Evolutionary conservation across 176 grass and related monocot species (phyloP).

Genomic region (Bolboschoenus planiculmis): DNA sequence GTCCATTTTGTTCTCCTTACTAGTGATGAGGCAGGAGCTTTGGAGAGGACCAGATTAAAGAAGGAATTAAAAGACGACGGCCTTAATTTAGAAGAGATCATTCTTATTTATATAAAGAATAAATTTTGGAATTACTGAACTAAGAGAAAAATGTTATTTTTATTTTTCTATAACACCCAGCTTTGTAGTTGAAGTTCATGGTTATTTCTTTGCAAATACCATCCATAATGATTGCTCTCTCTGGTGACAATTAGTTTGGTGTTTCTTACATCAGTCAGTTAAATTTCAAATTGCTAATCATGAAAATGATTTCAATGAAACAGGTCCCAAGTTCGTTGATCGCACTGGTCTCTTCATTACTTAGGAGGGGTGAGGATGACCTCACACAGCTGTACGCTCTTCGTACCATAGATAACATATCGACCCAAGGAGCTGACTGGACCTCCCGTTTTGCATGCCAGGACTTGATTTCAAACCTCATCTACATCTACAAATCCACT

Average conservation of each 20-base stretch:
- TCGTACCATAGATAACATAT: constrained; percentile 94
- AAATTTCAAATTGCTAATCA: neutral
- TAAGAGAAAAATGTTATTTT: neutral
- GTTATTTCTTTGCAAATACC: constrained; percentile 8
- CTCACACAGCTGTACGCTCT: constrained; percentile 88
- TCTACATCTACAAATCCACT: constrained; percentile 87
- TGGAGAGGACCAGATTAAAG: neutral
- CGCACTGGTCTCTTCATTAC: constrained; percentile 78
- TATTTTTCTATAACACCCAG: neutral
- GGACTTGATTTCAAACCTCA: constrained; percentile 76
- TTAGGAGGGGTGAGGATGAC: constrained; percentile 96
- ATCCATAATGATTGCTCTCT: neutral
- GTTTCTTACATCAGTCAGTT: neutral
- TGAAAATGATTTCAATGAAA: constrained; percentile 13
- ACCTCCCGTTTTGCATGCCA: constrained; percentile 86
- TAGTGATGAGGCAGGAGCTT: neutral
- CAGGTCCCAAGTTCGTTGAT: constrained; percentile 92
- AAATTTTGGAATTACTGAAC: neutral
- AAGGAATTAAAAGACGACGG: neutral
- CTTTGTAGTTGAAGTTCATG: neutral
- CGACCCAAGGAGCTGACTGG: constrained; percentile 88
- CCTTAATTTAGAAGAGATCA: neutral
- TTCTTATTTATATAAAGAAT: too few species aligned
- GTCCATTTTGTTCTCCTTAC: neutral
- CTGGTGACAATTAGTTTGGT: neutral